Evolutionary conservation across 1,139 yeast genomes (phyloP), one percentile per base, ranked within the genome.

Genomic region (Arxiozyma telluris): DNA sequence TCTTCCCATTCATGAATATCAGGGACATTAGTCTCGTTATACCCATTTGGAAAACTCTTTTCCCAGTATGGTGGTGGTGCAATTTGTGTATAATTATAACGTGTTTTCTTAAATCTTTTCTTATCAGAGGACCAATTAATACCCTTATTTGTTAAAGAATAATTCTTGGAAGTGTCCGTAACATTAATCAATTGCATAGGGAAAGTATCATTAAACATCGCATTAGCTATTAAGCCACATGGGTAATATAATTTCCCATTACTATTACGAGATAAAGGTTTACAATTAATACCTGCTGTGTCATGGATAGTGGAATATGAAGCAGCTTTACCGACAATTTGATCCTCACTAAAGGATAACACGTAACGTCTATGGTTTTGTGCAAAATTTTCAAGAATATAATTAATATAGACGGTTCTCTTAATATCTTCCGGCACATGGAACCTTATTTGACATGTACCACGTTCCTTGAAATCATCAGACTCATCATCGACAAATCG

Each of bases 291-390:
- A 51, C 94, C 95, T 2, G 85, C 66, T 49, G 71, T 75, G 61
- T 84, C 78, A 64, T 85, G 84, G 57, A 93, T 81, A 41, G 69
- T 74, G 17, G 59, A 53, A 41, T 63, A 61, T 0, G 66, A 55
- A 1, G 70, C 69, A 17, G 56, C 59, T 50, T 70, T 57, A 41
- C 98, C 98, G 58, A 83, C 82, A 51, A 93, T 73, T 72, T 93
- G 98, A 62, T 86, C 89, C 70, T 93, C 98, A 70, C 90, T 84
- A 68, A 83, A 90, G 4, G 96, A 87, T 67, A 87, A 84, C 47
- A 87, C 98, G 70, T 80, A 93, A 65, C 98, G 82, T 69, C 98
- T 84, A 71, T 93, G 98, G 72, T 93, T 93, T 54, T 95, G 95
- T 70, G 86, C 82, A 70, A 93, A 93, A 61, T 86, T 83, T 58